Evolutionary conservation across 2,329 filamentous ascomycete genomes (phyloP).

Genomic region (Trichophyton schoenleinii): DNA sequence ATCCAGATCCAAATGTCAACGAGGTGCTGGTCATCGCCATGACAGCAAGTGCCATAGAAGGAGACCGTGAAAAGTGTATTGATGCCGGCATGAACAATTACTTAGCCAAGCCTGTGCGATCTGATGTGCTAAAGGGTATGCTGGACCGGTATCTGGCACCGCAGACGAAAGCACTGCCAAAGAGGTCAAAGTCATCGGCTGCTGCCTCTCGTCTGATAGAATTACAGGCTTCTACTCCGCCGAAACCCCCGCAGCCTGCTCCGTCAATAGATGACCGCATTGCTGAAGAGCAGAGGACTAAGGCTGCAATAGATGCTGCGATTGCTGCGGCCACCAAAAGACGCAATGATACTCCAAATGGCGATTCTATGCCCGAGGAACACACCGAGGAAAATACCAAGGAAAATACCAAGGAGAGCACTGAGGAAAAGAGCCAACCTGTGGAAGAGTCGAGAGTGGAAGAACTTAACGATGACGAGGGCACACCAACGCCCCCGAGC

Average conservation of each 20-base stretch:
- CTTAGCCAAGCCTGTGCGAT: conserved; percentile 85
- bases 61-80: conserved; percentile 89
- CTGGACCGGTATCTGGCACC: conserved; percentile 55
- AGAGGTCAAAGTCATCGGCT: not conserved
- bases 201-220: not conserved
- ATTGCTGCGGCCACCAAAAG: not conserved
- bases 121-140: conserved; percentile 73
- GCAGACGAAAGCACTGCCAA: conserved; percentile 17
- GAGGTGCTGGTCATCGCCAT: conserved; percentile 90
- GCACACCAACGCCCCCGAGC: not conserved
- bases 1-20: conserved; percentile 61
- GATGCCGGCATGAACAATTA: conserved; percentile 97
- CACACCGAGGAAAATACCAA: not conserved
- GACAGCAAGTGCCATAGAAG: conserved; percentile 90
- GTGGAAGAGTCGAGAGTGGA: not conserved
- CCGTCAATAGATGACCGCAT: not conserved
- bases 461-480: not conserved
- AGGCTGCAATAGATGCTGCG: not conserved
- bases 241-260: not conserved
- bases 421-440: not conserved
- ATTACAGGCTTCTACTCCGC: not conserved
- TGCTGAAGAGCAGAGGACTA: not conserved
- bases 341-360: not conserved
- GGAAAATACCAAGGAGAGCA: not conserved
- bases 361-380: not conserved